phyloP scores from a whole-genome alignment of 2,329 filamentous ascomycete genomes.

The Diaporthe batatas region DNA sequence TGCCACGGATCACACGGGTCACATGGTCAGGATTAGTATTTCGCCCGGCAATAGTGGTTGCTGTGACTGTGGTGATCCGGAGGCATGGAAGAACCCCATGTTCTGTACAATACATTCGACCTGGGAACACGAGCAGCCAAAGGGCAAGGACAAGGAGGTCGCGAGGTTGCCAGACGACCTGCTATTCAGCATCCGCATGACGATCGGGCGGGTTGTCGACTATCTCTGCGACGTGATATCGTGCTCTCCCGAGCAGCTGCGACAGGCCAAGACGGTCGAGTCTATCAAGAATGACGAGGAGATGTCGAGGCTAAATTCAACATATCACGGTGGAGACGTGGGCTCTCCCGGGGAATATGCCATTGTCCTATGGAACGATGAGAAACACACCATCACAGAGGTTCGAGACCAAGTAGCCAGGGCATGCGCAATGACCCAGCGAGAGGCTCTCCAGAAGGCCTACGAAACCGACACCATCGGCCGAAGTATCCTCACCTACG shows the following conservation, averaged over 20 bases:
- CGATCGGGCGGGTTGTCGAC: conserved; percentile 86
- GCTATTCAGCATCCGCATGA: conserved; percentile 83
- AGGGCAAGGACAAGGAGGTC: conserved; percentile 72
- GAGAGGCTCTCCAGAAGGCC: conserved; percentile 80
- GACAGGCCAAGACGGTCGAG: conserved; percentile 85
- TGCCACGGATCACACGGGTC: conserved; percentile 91
- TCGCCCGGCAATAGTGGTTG: conserved; percentile 94
- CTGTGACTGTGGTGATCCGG: conserved; percentile 96
- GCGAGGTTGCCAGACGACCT: conserved; percentile 80
- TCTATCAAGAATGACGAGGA: conserved; percentile 86
- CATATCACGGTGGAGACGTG: conserved; percentile 79
- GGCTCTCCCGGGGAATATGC: conserved; percentile 82
- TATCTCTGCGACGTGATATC: conserved; percentile 98
- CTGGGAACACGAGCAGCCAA: conserved; percentile 61
- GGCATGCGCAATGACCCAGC: conserved; percentile 81
- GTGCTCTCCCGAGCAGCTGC: conserved; percentile 94
- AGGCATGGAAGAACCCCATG: conserved; percentile 91
- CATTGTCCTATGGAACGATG: conserved; percentile 95
- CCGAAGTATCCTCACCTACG: conserved; percentile 85
- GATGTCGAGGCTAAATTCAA: conserved; percentile 79
- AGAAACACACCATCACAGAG: conserved; percentile 96
- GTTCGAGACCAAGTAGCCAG: conserved; percentile 91
- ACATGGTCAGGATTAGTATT: conserved; percentile 90
- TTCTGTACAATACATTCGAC: conserved; percentile 94
- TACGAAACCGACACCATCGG: conserved; percentile 92